Base-by-base conservation (phyloP, 805 yeast genomes). In the Blastobotrys terrestris region DNA sequence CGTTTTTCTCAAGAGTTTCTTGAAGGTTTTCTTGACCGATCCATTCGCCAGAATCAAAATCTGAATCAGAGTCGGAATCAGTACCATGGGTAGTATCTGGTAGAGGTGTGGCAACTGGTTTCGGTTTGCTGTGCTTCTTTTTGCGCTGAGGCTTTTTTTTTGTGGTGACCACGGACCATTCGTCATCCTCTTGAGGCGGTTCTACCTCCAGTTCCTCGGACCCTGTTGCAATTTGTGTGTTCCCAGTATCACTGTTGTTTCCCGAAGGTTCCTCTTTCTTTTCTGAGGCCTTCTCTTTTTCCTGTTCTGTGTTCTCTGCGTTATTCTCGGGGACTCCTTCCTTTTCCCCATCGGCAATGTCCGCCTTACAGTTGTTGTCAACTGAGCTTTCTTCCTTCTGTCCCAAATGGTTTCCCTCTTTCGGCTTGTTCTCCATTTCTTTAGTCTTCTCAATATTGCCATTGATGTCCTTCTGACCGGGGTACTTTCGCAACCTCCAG, bases 11-110 rank as follows among this genome's bases (percentile, higher is more conserved):
- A 65, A 87, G 76, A 50, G 80, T 81, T 60, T 85, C 88, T 42
- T 79, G 73, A 31, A 94, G 69, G 61, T 90, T 94, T 2, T 87
- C 96, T 2, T 94, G 85, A 0, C 96, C 87, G 60, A 94, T 94
- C 99, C 99, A 94, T 26, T 26, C 35, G 8, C 35, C 35, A 26
- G 35, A 26, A 5, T 26, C 35, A 11, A 26, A 26, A 26, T 26
- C 35, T 5, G 35, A 26, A 26, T 26, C 35, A 52, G 81, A 90
- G 56, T 87, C 96, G 42, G 87, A 90, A 53, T 86, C 92, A 52
- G 83, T 84, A 31, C 76, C 79, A 19, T 31, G 45, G 7, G 46
- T 47, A 2, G 39, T 26, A n/a, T n/a, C 39, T 14, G 44, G 20
- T n/a, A 48, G 47, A 19, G 39, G 46, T 15, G 41, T 31, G 19